Conservation (phyloP, 2,329 filamentous ascomycete species). For the Pseudocercospora cruenta region DNA sequence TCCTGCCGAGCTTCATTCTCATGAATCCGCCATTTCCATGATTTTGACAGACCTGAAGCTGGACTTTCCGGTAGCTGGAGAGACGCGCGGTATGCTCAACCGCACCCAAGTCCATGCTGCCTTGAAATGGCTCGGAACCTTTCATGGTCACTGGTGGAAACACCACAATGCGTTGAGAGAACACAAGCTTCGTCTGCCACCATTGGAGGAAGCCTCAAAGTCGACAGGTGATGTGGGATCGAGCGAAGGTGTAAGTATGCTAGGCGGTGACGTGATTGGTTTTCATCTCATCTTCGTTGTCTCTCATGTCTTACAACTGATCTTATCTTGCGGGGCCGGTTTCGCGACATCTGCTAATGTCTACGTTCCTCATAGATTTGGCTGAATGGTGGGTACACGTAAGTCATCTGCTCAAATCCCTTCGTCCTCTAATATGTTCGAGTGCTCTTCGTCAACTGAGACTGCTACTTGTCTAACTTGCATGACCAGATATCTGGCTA, state of each 20-base stretch:
- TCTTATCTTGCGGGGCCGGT: too few species aligned
- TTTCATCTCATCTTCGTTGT: too few species aligned
- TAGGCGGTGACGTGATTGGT: too few species aligned
- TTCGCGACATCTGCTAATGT: too few species aligned
- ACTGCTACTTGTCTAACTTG: neutral
- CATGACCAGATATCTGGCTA: slow-evolving; percentile 59
- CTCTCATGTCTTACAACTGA: too few species aligned
- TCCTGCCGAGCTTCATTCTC: neutral
- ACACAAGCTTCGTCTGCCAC: slow-evolving; percentile 54
- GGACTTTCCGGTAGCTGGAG: slow-evolving; percentile 60
- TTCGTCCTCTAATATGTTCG: neutral
- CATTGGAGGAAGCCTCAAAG: slow-evolving; percentile 54
- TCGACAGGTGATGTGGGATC: neutral
- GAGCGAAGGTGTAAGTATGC: slow-evolving; percentile 14
- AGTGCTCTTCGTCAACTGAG: neutral
- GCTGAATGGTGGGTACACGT: slow-evolving; percentile 69
- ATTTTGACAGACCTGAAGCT: slow-evolving; percentile 61
- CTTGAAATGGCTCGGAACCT: slow-evolving; percentile 65
- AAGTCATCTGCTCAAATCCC: neutral
- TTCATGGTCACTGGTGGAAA: slow-evolving; percentile 61
- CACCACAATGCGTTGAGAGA: slow-evolving; percentile 34
- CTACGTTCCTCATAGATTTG: slow-evolving; percentile 42
- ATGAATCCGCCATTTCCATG: slow-evolving; percentile 52
- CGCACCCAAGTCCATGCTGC: slow-evolving; percentile 56
- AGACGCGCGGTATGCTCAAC: slow-evolving; percentile 55